Base-by-base conservation (phyloP, 441 rosid genomes). In the Populus hybrid region DNA sequence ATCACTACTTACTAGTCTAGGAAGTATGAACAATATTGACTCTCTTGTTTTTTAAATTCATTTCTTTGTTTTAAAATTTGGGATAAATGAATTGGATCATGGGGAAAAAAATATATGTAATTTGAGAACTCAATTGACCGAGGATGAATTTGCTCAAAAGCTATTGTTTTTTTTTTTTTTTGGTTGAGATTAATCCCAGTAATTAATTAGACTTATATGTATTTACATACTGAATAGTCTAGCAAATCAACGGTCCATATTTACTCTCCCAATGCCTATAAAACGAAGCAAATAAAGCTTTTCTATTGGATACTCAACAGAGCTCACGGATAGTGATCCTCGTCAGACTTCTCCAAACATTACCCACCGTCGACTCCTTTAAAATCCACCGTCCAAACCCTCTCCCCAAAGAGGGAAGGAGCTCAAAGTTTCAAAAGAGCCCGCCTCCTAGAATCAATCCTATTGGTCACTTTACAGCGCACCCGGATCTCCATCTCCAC, bases 251-350 rank as follows among this genome's bases (percentile, higher is more conserved):
- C 57, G 53, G 53, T 46, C 53, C 53, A 12, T 46, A 46, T 46
- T 46, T 46, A 46, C 18, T 46, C 18, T 46, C 53, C 18, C 18
- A 4, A 4, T 10, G 18, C 53, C 53, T 12, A 6, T 4, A 4
- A 46, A 38, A 8, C n/a, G 18, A 67, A 34, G 53, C 53, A 12
- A 46, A 10, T 46, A 46, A 46, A 46, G 6, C 57, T 3, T 14
- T 72, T 10, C 40, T 5, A 80, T 80, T 72, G 80, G 81, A 4
- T 53, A 32, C 4, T 64, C 40, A 1, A 28, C 32, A 77, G 0
- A 11, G 32, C 50, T 46, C 84, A 2, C 38, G 69, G 81, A 85
- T 81, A 2, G 3, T 5, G 40, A 77, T 84, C 80, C 80, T 42
- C 11, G 78, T 23, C 70, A 24, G n/a, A 4, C 9, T 26, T 28